Base-by-base conservation (phyloP, 2,329 filamentous ascomycete species). In the Cladophialophora psammophila region DNA sequence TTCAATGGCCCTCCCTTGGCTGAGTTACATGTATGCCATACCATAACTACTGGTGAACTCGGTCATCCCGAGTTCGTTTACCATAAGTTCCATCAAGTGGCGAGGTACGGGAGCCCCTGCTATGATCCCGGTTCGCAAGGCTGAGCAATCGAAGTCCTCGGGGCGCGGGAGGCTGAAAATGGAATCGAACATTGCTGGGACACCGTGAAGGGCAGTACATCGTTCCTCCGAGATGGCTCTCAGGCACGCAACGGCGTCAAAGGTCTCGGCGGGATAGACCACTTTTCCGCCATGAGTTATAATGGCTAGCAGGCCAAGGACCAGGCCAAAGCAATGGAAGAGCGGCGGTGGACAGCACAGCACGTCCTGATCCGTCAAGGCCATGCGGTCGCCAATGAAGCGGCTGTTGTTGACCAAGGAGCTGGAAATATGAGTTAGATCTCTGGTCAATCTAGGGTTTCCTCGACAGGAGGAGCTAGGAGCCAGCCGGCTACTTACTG, bases 271-370 rank as follows among this genome's bases (percentile, higher is more conserved):
- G 0, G 92, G 91, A 74, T 92, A 92, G 9, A 94, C 87, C 59
- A 93, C 88, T 77, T 90, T 91, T 45, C 87, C 87, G 55, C 91
- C 91, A 76, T 94, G 91, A 0, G 90, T 93, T 60, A 93, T 79
- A 52, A 87, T 84, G 1, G 90, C 88, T 63, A 94, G 84, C 53
- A 94, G 83, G 8, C 91, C 91, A 2, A 93, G 86, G 0, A 94
- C 91, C 7, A 94, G 85, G 1, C 91, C 91, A 75, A 94, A 94
- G 81, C 91, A 94, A 81, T 95, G 92, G 82, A 95, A 95, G 3
- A 95, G 84, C 0, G 92, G 92, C 0, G 92, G 91, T 2, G 91
- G 91, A 76, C 92, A 95, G 81, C 91, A 94, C 10, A 95, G 83
- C 7, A 89, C 82, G 74, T 94, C 91, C 54, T 83, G 80, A 2